Conservation (phyloP, 108 stramenopile species). For the Schizochytrium sp. region DNA sequence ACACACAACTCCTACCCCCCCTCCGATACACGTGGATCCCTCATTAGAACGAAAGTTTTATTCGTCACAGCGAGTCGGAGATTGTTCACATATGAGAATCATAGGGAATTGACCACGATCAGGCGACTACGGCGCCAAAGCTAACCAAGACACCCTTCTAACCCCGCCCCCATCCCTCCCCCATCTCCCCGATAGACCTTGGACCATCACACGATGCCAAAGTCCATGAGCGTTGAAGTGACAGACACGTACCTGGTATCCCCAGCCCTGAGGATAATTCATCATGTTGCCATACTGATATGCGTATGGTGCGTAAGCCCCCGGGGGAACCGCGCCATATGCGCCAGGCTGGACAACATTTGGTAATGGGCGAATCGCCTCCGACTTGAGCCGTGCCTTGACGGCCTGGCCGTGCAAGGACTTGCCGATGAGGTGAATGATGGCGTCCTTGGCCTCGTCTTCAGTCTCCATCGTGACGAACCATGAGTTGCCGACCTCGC, state of each 20-base stretch:
- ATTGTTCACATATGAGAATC: constrained; percentile 20
- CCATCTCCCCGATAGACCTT: background rate
- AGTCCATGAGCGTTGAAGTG: background rate
- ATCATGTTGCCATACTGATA: background rate
- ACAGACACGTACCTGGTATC: background rate
- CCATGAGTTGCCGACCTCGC: constrained; percentile 52
- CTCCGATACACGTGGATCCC: background rate
- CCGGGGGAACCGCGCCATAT: background rate
- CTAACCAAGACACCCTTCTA: background rate
- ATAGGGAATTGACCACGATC: background rate
- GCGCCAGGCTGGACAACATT: background rate
- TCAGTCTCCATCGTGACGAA: constrained; percentile 49
- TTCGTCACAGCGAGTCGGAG: constrained; percentile 10
- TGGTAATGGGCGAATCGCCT: constrained; percentile 22
- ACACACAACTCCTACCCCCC: background rate
- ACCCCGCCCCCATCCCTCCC: background rate
- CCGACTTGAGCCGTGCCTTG: constrained; percentile 50
- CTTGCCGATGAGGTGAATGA: constrained; percentile 40
- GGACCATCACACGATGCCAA: too few relatives aligned
- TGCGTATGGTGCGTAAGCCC: background rate
- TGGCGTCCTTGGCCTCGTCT: constrained; percentile 40
- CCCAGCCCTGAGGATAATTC: background rate
- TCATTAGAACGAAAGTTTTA: constrained; percentile 20
- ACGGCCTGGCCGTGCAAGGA: constrained; percentile 45
- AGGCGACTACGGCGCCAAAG: background rate